Evolutionary conservation across 2,329 filamentous ascomycete genomes (phyloP).

Genomic region (Talaromyces marneffei): DNA sequence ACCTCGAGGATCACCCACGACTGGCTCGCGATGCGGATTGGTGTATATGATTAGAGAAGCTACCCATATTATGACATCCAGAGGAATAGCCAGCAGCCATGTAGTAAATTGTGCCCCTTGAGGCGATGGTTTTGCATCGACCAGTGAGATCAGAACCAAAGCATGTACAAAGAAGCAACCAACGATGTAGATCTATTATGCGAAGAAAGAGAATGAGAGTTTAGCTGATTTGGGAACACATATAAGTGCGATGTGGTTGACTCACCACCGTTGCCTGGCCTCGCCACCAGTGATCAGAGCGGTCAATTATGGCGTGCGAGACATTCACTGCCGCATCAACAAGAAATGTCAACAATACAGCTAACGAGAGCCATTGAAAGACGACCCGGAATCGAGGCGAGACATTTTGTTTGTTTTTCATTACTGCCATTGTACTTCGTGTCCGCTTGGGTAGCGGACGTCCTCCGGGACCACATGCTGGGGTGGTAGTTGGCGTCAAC

Average conservation of each 20-base stretch:
- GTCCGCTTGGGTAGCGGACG: conserved; percentile 72
- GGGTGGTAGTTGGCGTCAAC: conserved; percentile 43
- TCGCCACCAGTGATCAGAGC: conserved; percentile 71
- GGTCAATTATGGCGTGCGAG: conserved; percentile 62
- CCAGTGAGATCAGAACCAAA: conserved; percentile 76
- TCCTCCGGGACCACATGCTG: conserved; percentile 71
- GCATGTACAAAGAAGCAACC: conserved; percentile 82
- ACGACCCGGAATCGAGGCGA: conserved; percentile 62
- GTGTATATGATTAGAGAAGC: conserved; percentile 65
- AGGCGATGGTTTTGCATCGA: conserved; percentile 77
- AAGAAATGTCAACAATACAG: conserved; percentile 68
- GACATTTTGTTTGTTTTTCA: conserved; percentile 50
- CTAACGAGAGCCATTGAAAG: conserved; percentile 68
- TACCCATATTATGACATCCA: conserved; percentile 67
- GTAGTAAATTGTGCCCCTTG: conserved; percentile 71
- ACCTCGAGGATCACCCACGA: conserved; percentile 44
- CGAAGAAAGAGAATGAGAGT: background rate
- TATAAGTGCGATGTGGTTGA: conserved; percentile 10
- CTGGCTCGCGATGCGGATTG: conserved; percentile 59
- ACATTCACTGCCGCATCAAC: conserved; percentile 69
- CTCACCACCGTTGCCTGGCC: conserved; percentile 70
- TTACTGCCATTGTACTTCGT: conserved; percentile 43
- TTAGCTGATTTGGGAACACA: background rate
- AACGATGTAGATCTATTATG: conserved; percentile 69
- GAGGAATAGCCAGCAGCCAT: conserved; percentile 67